These are phyloP conservation scores for Boeremia exigua DNA, from an alignment of 2,329 filamentous ascomycete genomes.

Conservation along the genomic window DNA sequence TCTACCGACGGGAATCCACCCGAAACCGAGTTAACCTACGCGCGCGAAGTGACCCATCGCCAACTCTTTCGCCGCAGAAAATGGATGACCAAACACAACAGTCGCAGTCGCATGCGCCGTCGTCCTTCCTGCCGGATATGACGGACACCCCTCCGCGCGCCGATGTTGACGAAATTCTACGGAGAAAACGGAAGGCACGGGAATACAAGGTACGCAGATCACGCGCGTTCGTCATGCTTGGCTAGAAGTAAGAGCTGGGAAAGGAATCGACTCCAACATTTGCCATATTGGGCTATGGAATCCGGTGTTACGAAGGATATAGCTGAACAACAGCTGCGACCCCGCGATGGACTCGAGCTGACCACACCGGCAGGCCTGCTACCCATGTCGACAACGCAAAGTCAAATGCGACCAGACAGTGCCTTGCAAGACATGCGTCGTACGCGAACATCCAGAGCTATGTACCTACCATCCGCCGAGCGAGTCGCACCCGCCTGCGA, in stretches of 20 bases:
- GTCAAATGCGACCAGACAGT: conserved; percentile 56
- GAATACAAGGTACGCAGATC: conserved; percentile 54
- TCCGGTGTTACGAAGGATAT: conserved; percentile 19
- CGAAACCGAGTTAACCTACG: conserved; percentile 5
- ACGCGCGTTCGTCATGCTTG: conserved; percentile 3
- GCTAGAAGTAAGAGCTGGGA: neutral
- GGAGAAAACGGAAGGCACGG: conserved; percentile 57
- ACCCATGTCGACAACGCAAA: conserved; percentile 56
- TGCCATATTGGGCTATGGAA: conserved; percentile 25
- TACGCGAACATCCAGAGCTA: conserved; percentile 58
- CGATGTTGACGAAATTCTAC: conserved; percentile 58
- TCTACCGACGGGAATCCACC: conserved; percentile 14
- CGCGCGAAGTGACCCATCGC: conserved; percentile 20
- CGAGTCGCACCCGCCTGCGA: conserved; percentile 49
- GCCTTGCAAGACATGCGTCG: conserved; percentile 59
- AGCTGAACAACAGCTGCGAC: conserved; percentile 10
- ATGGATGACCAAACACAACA: conserved; percentile 37
- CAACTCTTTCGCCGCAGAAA: conserved; percentile 19
- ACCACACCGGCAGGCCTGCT: conserved; percentile 50
- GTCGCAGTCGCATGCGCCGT: conserved; percentile 31
- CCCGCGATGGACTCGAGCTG: conserved; percentile 24
- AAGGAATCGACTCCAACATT: conserved; percentile 12
- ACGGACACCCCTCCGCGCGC: conserved; percentile 50
- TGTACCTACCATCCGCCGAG: conserved; percentile 53
- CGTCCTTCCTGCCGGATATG: conserved; percentile 37